phyloP scores from a whole-genome alignment of 257 asterid species.

The Plantago ovata region DNA sequence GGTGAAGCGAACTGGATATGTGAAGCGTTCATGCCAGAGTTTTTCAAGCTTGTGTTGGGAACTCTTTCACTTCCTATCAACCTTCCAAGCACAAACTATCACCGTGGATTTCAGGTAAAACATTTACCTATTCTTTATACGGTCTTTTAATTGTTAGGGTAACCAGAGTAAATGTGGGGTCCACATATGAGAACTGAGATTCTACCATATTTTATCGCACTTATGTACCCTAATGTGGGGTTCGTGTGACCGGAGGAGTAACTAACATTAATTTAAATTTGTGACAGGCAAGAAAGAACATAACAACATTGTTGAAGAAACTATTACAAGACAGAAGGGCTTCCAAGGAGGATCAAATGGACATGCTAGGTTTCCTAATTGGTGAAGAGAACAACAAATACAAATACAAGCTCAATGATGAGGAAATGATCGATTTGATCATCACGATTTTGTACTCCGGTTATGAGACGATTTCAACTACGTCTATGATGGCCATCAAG shows the following conservation, averaged over 20 bases:
- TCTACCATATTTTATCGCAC: no score
- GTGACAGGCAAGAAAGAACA: conserved; percentile 76
- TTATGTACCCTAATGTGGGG: background rate
- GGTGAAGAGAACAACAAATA: conserved; percentile 42
- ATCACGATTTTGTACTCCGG: conserved; percentile 82
- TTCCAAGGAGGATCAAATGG: conserved; percentile 36
- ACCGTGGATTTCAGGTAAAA: conserved; percentile 77
- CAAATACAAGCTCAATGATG: conserved; percentile 60
- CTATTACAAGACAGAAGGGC: conserved; percentile 59
- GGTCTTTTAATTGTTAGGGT: no score
- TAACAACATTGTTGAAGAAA: conserved; percentile 47
- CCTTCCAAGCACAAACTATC: conserved; percentile 81
- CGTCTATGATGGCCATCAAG: conserved; percentile 95
- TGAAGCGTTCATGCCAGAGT: conserved; percentile 76
- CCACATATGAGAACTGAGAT: no score
- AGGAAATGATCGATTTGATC: conserved; percentile 75
- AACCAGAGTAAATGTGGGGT: no score
- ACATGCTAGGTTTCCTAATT: conserved; percentile 64
- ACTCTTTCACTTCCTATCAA: conserved; percentile 92
- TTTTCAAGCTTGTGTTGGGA: conserved; percentile 86
- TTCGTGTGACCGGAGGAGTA: no score
- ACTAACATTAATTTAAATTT: conserved; percentile 11
- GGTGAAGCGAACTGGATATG: conserved; percentile 62
- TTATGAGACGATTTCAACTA: conserved; percentile 82
- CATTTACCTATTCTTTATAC: background rate